A percentile compares a stretch with the other conserved stretches of the same genome.
These are phyloP conservation scores for Neopestalotiopsis rosae DNA, from an alignment of 2,329 filamentous ascomycete genomes.

Conservation along the genomic window DNA sequence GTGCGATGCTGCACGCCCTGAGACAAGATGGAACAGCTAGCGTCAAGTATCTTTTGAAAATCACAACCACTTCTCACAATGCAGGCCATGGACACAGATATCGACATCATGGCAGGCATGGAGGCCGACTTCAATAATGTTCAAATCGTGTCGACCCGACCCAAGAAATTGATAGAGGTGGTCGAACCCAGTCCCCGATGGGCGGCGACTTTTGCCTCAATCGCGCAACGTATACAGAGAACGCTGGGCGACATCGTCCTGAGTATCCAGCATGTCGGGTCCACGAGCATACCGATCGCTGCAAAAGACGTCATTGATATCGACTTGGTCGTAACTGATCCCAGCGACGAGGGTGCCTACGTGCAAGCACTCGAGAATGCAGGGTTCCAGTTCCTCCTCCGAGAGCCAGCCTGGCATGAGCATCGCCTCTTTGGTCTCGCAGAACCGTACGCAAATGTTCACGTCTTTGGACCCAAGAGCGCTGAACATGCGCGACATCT, in stretches of 20 bases:
- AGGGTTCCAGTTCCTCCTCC: slow-evolving; percentile 51
- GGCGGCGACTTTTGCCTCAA: slow-evolving; percentile 14
- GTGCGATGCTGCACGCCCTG: background rate
- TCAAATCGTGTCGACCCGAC: slow-evolving; percentile 10
- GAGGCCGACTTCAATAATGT: slow-evolving; percentile 7
- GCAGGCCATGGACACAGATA: background rate
- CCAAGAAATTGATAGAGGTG: slow-evolving; percentile 10
- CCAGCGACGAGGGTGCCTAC: slow-evolving; percentile 47
- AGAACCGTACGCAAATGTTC: slow-evolving; percentile 50
- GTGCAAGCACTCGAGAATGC: slow-evolving; percentile 45
- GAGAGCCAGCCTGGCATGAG: slow-evolving; percentile 52
- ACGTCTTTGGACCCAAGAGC: slow-evolving; percentile 51
- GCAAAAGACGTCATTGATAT: slow-evolving; percentile 60
- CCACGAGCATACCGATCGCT: slow-evolving; percentile 55
- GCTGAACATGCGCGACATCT: slow-evolving; percentile 48
- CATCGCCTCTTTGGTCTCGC: slow-evolving; percentile 52
- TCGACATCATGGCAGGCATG: slow-evolving; percentile 4
- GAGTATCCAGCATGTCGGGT: slow-evolving; percentile 53
- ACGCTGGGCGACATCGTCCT: slow-evolving; percentile 41
- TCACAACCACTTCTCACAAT: background rate
- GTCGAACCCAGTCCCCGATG: slow-evolving; percentile 18
- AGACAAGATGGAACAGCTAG: background rate
- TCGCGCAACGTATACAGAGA: slow-evolving; percentile 31
- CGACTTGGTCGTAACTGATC: slow-evolving; percentile 50
- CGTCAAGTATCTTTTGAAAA: background rate